Evolutionary conservation across 345 rosid species (phyloP).

Genomic region (Balakata baccata): DNA sequence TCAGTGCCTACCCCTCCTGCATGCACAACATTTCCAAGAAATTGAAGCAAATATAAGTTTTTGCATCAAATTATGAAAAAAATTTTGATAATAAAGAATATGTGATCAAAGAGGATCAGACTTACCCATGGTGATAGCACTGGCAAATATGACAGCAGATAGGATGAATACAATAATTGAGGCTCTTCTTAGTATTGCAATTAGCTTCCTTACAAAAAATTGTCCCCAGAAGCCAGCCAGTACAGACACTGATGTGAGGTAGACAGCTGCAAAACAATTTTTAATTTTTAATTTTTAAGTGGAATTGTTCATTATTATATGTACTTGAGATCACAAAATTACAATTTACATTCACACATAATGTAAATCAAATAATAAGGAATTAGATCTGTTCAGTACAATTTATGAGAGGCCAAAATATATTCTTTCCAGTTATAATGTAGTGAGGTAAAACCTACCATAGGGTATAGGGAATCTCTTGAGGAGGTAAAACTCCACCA

Average conservation of each 20-base stretch:
- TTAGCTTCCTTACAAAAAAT: slow-evolving; percentile 59
- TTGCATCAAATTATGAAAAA: too few species aligned
- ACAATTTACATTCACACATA: not conserved
- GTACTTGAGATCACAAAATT: too few species aligned
- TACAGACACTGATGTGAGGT: slow-evolving; percentile 56
- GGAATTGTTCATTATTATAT: too few species aligned
- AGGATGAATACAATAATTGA: slow-evolving; percentile 73
- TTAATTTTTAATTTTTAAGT: too few species aligned
- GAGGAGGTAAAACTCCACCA: slow-evolving; percentile 88
- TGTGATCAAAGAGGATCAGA: not conserved
- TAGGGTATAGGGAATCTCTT: slow-evolving; percentile 91
- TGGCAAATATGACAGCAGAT: slow-evolving; percentile 73
- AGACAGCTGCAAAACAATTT: slow-evolving; percentile 47
- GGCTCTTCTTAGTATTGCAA: slow-evolving; percentile 54
- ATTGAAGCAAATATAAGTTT: too few species aligned
- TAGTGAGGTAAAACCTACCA: slow-evolving; percentile 32
- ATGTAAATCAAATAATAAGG: too few species aligned
- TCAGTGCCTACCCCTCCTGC: slow-evolving; percentile 67
- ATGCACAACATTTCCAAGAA: slow-evolving; percentile 24
- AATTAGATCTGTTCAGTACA: not conserved
- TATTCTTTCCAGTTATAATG: too few species aligned
- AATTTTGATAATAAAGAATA: too few species aligned
- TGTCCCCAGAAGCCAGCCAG: slow-evolving; percentile 95
- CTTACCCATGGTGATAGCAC: slow-evolving; percentile 83
- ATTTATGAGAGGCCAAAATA: not conserved